These are phyloP conservation scores for Parietichytrium sp. DNA, from an alignment of 108 stramenopile genomes.

Conservation along the genomic window DNA sequence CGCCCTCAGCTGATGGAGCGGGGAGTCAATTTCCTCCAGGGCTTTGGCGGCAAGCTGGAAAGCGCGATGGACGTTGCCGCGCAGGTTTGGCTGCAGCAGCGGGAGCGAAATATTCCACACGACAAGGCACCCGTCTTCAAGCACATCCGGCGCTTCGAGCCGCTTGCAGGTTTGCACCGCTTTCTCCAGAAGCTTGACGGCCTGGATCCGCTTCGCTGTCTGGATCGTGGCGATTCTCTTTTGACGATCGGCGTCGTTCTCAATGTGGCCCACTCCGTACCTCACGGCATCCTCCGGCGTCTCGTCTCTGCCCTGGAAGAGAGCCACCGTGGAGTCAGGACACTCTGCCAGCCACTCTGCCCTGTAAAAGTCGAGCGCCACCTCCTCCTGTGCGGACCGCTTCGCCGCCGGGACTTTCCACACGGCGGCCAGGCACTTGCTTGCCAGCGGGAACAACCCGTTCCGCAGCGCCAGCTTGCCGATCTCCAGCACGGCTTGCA, in stretches of 20 bases:
- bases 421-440: background rate
- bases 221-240: slow-evolving; percentile 16
- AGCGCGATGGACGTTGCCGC: slow-evolving; percentile 54
- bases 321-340: too few species aligned
- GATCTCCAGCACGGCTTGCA: background rate
- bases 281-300: background rate
- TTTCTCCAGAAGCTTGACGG: slow-evolving; percentile 52
- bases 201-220: slow-evolving; percentile 54
- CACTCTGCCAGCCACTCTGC: slow-evolving; percentile 39
- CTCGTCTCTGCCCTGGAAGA: too few species aligned
- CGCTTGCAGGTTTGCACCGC: slow-evolving; percentile 47
- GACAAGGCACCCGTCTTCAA: slow-evolving; percentile 54
- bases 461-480: background rate
- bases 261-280: background rate
- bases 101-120: slow-evolving; percentile 49
- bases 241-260: background rate
- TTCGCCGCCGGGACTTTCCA: background rate
- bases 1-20: slow-evolving; percentile 50
- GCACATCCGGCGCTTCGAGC: slow-evolving; percentile 50
- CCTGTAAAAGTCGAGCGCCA: slow-evolving; percentile 6
- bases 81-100: slow-evolving; percentile 46
- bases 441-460: background rate
- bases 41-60: slow-evolving; percentile 51
- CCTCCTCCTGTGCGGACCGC: background rate
- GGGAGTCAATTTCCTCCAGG: slow-evolving; percentile 51